A percentile compares a stretch with the other conserved stretches of the same genome.
These are phyloP conservation scores for Metschnikowia borealis DNA, from an alignment of 805 yeast genomes.

Conservation along the genomic window DNA sequence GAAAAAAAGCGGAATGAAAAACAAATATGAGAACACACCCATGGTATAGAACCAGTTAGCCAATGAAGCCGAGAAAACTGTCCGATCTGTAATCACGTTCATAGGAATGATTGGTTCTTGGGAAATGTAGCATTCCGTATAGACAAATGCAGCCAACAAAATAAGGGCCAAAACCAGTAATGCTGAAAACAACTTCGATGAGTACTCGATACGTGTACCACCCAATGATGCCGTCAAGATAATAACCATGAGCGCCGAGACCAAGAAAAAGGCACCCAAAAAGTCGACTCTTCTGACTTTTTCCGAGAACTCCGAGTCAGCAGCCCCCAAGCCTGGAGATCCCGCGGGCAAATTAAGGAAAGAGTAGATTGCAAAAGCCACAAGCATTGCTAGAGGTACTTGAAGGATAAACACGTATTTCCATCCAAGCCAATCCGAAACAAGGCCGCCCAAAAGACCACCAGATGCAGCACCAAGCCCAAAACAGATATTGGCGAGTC, in stretches of 20 bases:
- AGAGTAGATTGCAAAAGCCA: conserved; percentile 35
- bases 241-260: conserved; percentile 51
- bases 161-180: conserved; percentile 31
- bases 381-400: conserved; percentile 41
- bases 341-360: conserved; percentile 48
- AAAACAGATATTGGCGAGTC: conserved; percentile 70
- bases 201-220: conserved; percentile 51
- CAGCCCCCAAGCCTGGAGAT: conserved; percentile 52
- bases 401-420: conserved; percentile 38
- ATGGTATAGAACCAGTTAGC: conserved; percentile 70
- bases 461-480: conserved; percentile 61
- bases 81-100: conserved; percentile 50
- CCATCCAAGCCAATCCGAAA: conserved; percentile 56
- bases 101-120: conserved; percentile 68
- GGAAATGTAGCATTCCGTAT: conserved; percentile 49
- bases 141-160: conserved; percentile 42
- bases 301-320: conserved; percentile 41
- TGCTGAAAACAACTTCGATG: conserved; percentile 36
- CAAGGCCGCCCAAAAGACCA: conserved; percentile 48
- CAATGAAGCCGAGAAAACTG: conserved; percentile 61
- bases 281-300: conserved; percentile 49
- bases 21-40: conserved; percentile 59
- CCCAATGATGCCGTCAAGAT: conserved; percentile 66
- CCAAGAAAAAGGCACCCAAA: conserved; percentile 38
- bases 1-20: conserved; percentile 68